Conservation (phyloP, 305 asterid genomes). For the Fraxinus nigra region DNA sequence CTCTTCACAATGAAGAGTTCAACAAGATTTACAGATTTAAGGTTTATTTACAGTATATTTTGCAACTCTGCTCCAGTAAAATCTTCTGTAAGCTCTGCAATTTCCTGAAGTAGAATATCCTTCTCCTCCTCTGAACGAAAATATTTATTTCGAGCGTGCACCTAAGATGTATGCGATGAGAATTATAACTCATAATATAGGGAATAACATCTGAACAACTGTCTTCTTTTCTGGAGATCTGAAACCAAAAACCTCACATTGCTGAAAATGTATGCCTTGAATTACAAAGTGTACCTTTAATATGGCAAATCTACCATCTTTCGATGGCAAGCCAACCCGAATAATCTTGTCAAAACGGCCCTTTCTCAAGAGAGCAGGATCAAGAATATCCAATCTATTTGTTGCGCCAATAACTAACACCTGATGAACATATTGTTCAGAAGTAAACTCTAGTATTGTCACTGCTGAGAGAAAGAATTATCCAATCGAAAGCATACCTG, state of each 20-base stretch:
- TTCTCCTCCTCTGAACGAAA: slow-evolving; percentile 92
- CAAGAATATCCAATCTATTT: slow-evolving; percentile 95
- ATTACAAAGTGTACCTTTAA: slow-evolving; percentile 57
- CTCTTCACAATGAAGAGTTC: slow-evolving; percentile 20
- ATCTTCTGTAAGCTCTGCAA: slow-evolving; percentile 82
- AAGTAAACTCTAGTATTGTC: slow-evolving; percentile 20
- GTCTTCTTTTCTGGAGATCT: not conserved
- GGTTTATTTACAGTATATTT: slow-evolving; percentile 70
- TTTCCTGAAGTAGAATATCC: slow-evolving; percentile 76
- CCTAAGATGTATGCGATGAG: slow-evolving; percentile 46
- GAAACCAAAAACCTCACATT: not conserved
- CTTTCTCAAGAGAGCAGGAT: slow-evolving; percentile 93
- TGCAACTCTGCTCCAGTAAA: slow-evolving; percentile 97
- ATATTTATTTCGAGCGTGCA: slow-evolving; percentile 94
- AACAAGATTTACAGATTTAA: slow-evolving; percentile 16
- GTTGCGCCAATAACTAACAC: slow-evolving; percentile 96
- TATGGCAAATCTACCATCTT: slow-evolving; percentile 93
- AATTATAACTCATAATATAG: slow-evolving; percentile 12
- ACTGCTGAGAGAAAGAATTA: slow-evolving; percentile 14
- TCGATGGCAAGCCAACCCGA: slow-evolving; percentile 95
- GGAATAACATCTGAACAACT: slow-evolving; percentile 1
- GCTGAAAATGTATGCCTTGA: slow-evolving; percentile 4
- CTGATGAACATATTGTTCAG: slow-evolving; percentile 41
- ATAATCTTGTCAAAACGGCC: slow-evolving; percentile 98
- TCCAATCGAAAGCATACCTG: slow-evolving; percentile 50